Percentiles rank a stretch among this genome's conserved stretches.
Conservation (phyloP, 2,329 filamentous ascomycete species). For the Tolypocladium pustulatum region DNA sequence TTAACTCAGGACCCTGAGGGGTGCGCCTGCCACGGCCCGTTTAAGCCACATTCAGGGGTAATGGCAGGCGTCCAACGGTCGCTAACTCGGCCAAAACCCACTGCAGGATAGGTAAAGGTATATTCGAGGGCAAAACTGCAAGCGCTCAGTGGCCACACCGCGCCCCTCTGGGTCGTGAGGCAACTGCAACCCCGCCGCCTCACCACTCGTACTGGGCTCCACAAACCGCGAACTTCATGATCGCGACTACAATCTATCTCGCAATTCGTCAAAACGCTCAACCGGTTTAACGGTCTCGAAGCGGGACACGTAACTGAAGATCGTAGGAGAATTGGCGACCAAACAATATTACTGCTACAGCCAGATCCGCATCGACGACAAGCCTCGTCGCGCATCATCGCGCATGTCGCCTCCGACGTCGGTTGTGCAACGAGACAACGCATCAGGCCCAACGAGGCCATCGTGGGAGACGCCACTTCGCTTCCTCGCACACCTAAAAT, state of each 20-base stretch:
- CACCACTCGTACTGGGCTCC: not conserved
- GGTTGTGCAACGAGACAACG: constrained; percentile 10
- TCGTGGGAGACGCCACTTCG: constrained; percentile 16
- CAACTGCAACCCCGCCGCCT: not conserved
- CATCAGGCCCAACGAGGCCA: not conserved
- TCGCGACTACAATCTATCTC: not conserved
- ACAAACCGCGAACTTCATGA: not conserved
- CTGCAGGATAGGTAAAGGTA: not conserved
- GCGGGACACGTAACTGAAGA: not conserved
- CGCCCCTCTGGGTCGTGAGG: no score
- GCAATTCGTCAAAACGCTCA: not conserved
- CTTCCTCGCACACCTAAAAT: constrained; percentile 19
- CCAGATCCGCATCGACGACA: not conserved
- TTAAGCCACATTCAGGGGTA: not conserved
- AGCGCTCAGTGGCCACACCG: not conserved
- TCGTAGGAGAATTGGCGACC: not conserved
- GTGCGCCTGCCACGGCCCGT: not conserved
- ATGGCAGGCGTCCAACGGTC: not conserved
- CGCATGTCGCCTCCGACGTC: not conserved
- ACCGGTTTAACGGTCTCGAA: not conserved
- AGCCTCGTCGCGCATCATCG: not conserved
- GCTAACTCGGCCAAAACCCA: not conserved
- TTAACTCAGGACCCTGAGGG: not conserved
- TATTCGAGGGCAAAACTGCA: not conserved
- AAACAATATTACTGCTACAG: no score